Evolutionary conservation across 1,284 basidiomycete genomes (phyloP), one percentile per base, ranked within the genome.

Genomic region (Chalciporus piperatoides): DNA sequence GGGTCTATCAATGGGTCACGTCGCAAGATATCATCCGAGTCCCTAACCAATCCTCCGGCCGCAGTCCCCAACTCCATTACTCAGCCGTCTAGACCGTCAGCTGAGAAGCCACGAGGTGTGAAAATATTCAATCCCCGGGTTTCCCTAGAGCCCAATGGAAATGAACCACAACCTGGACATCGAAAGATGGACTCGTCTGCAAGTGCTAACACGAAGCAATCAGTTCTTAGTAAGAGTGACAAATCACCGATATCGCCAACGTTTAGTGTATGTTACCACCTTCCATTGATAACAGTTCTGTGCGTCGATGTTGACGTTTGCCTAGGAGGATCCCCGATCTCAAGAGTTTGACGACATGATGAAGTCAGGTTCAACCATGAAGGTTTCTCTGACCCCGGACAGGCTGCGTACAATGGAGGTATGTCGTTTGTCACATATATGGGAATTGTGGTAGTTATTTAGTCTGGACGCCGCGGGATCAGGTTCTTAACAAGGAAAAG

Each of bases 321-420:
- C 45, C 48, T 54, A 83, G 77, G 79, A 79, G 59, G 74, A 78
- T 38, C 71, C 74, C 14, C 71, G 79, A 57, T 74, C 79, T 51
- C 78, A 86, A 53, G 90, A 94, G 66, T 97, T 97, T 67, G 93
- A 97, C 69, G 84, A 91, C 65, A 74, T 96, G 65, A 85, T 97
- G 80, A 81, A 82, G 46, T 92, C 89, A 52, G 83, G 86, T 48
- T 77, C 86, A 48, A 96, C 93, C 8, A 90, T 95, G 86, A 96
- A 94, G 68, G 86, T 98, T 60, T 96, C 92, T 42, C 77, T 97
- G 53, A 98, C 95, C 24, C 95, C 95, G 49, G 89, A 95, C 71
- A 78, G 93, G 46, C 74, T 97, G 49, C 88, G 84, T 68, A 90
- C 84, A 35, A 93, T 94, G 79, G 92, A 95, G 77, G 93, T 93